Conservation (phyloP, 1,284 basidiomycete genomes). For the Rhodotorula sp. region DNA sequence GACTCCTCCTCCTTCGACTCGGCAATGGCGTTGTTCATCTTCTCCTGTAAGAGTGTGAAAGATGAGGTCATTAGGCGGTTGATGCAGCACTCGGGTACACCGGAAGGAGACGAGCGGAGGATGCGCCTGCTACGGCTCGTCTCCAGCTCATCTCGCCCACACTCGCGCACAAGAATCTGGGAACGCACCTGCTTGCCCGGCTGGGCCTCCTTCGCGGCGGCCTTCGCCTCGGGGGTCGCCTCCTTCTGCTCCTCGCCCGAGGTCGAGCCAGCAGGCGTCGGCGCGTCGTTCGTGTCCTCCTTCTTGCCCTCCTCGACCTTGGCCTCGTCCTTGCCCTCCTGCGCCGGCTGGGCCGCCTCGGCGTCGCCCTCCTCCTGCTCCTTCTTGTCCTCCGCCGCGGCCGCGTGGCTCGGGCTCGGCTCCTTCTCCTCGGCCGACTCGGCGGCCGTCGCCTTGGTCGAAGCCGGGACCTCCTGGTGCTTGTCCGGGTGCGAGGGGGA, state of each 20-base stretch:
- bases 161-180: neutral
- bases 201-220: constrained; percentile 6
- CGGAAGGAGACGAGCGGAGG: too few relatives aligned
- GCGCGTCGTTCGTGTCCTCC: neutral
- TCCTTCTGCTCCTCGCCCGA: constrained; percentile 5
- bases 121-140: too few relatives aligned
- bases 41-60: neutral
- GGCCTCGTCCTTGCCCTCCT: constrained; percentile 7
- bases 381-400: neutral
- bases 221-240: constrained; percentile 4
- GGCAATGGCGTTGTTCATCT: neutral
- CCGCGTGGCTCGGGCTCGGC: constrained; percentile 12
- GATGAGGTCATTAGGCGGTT: neutral
- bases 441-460: constrained; percentile 15
- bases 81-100: neutral
- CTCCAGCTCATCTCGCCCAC: too few relatives aligned
- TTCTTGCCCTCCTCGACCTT: neutral
- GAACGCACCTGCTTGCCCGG: constrained; percentile 3
- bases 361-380: constrained; percentile 9
- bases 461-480: constrained; percentile 15
- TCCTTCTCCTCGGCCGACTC: constrained; percentile 22
- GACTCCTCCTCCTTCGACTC: constrained; percentile 19
- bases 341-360: constrained; percentile 1
- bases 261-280: neutral
- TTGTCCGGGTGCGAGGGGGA: constrained; percentile 11